Evolutionary conservation across 2,329 filamentous ascomycete genomes (phyloP).

Genomic region (Paracoccidioides brasiliensis): DNA sequence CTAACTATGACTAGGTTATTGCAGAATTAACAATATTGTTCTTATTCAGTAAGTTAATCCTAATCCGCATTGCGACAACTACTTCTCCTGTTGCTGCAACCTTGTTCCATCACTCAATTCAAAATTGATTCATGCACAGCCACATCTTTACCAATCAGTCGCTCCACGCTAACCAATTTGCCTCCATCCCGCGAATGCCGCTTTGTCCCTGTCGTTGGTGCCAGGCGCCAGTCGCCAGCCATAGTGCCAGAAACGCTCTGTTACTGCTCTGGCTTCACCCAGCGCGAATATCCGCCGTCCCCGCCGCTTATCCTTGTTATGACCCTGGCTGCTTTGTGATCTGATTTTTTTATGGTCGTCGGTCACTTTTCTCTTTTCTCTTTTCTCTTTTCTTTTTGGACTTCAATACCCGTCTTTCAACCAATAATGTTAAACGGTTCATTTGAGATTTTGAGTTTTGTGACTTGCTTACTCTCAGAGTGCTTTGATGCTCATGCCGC

Average conservation of each 20-base stretch:
- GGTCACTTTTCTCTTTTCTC: not conserved
- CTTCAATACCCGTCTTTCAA: not conserved
- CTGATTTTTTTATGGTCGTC: too few species aligned
- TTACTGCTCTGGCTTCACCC: not conserved
- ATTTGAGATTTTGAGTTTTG: not conserved
- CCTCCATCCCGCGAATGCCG: not conserved
- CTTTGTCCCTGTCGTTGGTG: not conserved
- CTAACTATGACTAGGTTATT: too few species aligned
- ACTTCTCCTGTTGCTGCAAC: not conserved
- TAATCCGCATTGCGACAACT: too few species aligned
- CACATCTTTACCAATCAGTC: not conserved
- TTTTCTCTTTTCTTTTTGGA: not conserved
- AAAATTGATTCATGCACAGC: not conserved
- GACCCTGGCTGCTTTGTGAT: not conserved
- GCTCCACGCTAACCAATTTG: not conserved
- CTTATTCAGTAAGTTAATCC: too few species aligned
- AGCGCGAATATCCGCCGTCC: not conserved
- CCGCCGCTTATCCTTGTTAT: not conserved
- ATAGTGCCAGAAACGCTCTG: not conserved
- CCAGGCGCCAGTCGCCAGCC: slow-evolving; percentile 4
- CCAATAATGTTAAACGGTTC: not conserved
- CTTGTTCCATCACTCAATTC: too few species aligned
- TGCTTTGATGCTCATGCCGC: not conserved
- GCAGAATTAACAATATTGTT: too few species aligned
- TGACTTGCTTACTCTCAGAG: not conserved